phyloP scores from a whole-genome alignment of 148 eudicot genomes.

The Silene conica region DNA sequence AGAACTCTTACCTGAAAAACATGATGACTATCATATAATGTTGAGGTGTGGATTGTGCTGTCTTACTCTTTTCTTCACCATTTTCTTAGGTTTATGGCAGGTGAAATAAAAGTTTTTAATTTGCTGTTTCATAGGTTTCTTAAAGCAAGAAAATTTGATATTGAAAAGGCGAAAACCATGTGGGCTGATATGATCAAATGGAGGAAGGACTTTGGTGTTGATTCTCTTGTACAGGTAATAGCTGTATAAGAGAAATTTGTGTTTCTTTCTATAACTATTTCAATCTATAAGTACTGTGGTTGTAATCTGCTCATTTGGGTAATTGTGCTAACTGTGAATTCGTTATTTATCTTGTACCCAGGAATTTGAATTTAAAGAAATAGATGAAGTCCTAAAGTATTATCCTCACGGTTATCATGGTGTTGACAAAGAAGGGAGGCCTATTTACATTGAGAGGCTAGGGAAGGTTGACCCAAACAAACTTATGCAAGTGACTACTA shows the following conservation, averaged over 20 bases:
- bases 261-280: not conserved
- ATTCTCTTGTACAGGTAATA: constrained; percentile 49
- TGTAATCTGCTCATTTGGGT: not conserved
- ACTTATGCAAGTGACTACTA: constrained; percentile 85
- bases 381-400: constrained; percentile 70
- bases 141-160: constrained; percentile 71
- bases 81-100: constrained; percentile 1
- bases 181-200: constrained; percentile 76
- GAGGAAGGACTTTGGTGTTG: constrained; percentile 66
- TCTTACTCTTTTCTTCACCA: constrained; percentile 4
- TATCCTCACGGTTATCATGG: constrained; percentile 98
- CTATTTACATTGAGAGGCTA: constrained; percentile 80
- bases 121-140: constrained; percentile 39
- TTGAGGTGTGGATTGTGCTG: constrained; percentile 38
- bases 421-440: constrained; percentile 89
- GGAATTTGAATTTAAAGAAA: constrained; percentile 87
- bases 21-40: constrained; percentile 76
- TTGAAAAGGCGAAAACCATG: constrained; percentile 70
- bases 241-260: not conserved
- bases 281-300: not conserved
- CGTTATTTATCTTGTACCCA: constrained; percentile 23
- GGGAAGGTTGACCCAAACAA: constrained; percentile 90
- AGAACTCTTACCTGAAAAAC: constrained; percentile 54
- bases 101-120: not conserved
- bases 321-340: not conserved